Base-by-base conservation (phyloP, 495 filamentous ascomycete species). In the Neurospora sp. region DNA sequence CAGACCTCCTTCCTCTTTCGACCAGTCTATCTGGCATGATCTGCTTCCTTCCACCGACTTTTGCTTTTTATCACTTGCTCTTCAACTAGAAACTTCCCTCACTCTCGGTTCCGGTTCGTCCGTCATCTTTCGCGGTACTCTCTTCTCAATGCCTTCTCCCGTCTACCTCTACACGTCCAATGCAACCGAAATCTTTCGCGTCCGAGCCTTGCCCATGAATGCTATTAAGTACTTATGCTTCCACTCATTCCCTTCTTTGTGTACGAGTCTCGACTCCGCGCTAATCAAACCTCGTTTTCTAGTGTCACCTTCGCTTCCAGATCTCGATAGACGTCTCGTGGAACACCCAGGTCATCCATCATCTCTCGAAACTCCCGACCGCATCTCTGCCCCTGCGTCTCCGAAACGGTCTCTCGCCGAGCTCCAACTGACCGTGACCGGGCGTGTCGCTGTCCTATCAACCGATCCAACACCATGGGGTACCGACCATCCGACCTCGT, bases 241-340 rank as follows among this genome's bases (percentile, higher is more conserved):
- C 27, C 53, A 65, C 53, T 14, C 27, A 65, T 65, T 18, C 53
- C 12, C 27, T 61, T 18, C 14, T 61, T 27, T 35, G 6, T 65
- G 53, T 37, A 35, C 53, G 22, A 65, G 14, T 9, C 12, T 18
- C 6, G 27, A 18, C 27, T 37, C 27, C 27, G 22, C 12, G 14
- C 53, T 35, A 65, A 65, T 65, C 53, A 65, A 3, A 37, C 27
- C 14, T 65, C 53, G 31, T 65, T 65, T 31, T 80, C 74, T 4
- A 71, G 70, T 27, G 42, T 69, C 8, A 80, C 72, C 75, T 80
- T 79, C n/a, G 71, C 69, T 44, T 75, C 72, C 38, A 79, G 75
- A 2, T 65, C 70, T 12, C 53, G 37, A 39, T 72, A 80, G 8
- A 70, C 39, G n/a, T 71, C 12, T 27, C 42, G 71, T 41, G 70